A percentile compares a stretch with the other conserved stretches of the same genome.
Evolutionary conservation across 192 early-diverging fungal species (phyloP).

Genomic region (Bifiguratus adelaidae): DNA sequence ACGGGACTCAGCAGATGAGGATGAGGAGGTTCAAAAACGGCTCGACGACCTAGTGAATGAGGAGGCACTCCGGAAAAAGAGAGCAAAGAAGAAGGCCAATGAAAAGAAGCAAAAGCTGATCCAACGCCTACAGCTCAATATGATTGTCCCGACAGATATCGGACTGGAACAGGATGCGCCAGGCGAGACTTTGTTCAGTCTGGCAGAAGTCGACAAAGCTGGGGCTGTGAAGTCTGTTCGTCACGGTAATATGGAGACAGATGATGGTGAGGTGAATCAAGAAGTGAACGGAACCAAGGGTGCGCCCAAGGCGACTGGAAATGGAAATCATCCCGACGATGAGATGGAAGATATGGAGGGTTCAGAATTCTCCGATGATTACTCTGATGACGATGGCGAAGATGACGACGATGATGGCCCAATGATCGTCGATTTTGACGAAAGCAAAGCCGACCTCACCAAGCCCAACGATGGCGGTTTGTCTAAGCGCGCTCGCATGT

Average conservation of each 20-base stretch:
- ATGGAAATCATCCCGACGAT: constrained; percentile 7
- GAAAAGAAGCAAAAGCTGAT: constrained; percentile 59
- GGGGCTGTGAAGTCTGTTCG: constrained; percentile 7
- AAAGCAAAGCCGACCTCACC: constrained; percentile 37
- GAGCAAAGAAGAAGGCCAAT: constrained; percentile 51
- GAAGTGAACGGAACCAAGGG: constrained; percentile 5
- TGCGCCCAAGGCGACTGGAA: constrained; percentile 3
- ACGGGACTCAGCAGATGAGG: constrained; percentile 39
- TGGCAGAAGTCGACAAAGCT: constrained; percentile 34
- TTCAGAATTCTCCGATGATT: constrained; percentile 19
- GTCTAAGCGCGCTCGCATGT: constrained; percentile 78
- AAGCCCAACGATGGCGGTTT: constrained; percentile 41
- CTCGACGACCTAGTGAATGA: constrained; percentile 31
- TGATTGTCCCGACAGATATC: constrained; percentile 68
- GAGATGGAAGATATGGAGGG: constrained; percentile 2
- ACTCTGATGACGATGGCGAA: constrained; percentile 34
- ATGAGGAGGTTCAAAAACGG: constrained; percentile 42
- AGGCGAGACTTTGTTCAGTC: constrained; percentile 47
- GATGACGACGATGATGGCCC: constrained; percentile 9
- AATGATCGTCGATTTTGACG: constrained; percentile 37
- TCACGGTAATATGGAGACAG: constrained; percentile 41
- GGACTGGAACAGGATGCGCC: constrained; percentile 54
- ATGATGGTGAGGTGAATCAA: constrained; percentile 3
- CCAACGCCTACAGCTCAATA: constrained; percentile 69
- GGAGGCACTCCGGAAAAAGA: constrained; percentile 31